phyloP scores from a whole-genome alignment of 164 flowering plant genomes.

The Vitis amurensis region DNA sequence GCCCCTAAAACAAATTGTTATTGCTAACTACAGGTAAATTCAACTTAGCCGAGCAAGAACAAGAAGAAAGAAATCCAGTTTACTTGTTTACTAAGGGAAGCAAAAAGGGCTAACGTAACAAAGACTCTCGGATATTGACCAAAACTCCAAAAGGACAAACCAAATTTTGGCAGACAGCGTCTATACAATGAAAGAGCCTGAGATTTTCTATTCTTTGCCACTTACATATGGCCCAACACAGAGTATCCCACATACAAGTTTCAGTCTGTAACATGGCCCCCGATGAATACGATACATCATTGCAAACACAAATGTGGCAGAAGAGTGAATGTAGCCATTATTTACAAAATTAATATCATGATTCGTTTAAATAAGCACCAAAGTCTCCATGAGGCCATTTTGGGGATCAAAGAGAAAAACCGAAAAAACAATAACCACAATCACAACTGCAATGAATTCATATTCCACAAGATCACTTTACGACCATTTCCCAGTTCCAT shows the following conservation, averaged over 20 bases:
- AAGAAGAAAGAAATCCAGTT: too few relatives aligned
- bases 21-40: too few relatives aligned
- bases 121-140: not conserved
- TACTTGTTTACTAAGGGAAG: not conserved
- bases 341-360: not conserved
- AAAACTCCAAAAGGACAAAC: slow-evolving; percentile 3
- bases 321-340: slow-evolving; percentile 18
- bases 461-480: too few relatives aligned
- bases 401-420: not conserved
- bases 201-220: slow-evolving; percentile 13
- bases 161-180: slow-evolving; percentile 1
- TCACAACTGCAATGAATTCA: too few relatives aligned
- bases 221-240: slow-evolving; percentile 4
- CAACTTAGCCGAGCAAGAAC: too few relatives aligned
- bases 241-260: slow-evolving; percentile 19
- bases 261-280: slow-evolving; percentile 26
- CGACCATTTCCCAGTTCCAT: too few relatives aligned
- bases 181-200: slow-evolving; percentile 1
- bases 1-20: too few relatives aligned
- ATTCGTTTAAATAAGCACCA: not conserved
- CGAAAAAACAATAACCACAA: too few relatives aligned
- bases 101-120: not conserved
- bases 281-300: slow-evolving; percentile 27
- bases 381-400: not conserved
- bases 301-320: slow-evolving; percentile 20